Evolutionary conservation across 371 early-diverging fungal genomes (phyloP), one percentile per base, ranked within the genome.

Genomic region (Syncephalastrum racemosum): DNA sequence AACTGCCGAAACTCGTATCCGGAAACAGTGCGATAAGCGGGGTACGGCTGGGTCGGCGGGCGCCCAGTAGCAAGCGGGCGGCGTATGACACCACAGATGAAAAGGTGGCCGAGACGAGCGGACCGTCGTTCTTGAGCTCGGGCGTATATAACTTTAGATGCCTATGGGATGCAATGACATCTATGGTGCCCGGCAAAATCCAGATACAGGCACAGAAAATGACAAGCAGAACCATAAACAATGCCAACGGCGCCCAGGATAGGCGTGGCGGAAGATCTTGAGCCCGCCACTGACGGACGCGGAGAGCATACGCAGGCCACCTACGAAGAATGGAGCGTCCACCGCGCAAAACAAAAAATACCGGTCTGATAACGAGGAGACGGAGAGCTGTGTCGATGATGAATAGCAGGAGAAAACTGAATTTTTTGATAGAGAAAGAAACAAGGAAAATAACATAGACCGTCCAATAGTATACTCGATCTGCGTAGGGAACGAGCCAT

Each of bases 1-100:
- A 91, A 58, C 87, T 77, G 25, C 90, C 90, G 4, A 84, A 68
- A 16, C 80, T 71, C 25, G 76, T 66, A 25, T 64, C 62, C 2
- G 87, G 85, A 18, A 75, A 68, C 18, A 89, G 70, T 0, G 75
- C 77, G 18, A 73, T 73, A 5, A 73, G 48, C 1, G 85, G 83
- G 1, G 75, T 67, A 42, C 68, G 71, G 18, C 60, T 56, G 12
- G 47, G 2, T 0, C 2, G 10, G 10, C 36, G 2, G 36, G 10
- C 36, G 36, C 10, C 25, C 5, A 5, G 2, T 12, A 31, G 8
- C 12, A 8, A 0, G 5, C 36, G n/a, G n/a, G n/a, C 10, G 0
- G 12, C 10, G 36, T 31, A 8, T 10, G 36, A 8, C 0, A 31
- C 10, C 10, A 31, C 6, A 5, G 5, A 8, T 31, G 36, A 2